phyloP scores from a whole-genome alignment of 2,329 filamentous ascomycete genomes.

The Clarireedia hainanense region DNA sequence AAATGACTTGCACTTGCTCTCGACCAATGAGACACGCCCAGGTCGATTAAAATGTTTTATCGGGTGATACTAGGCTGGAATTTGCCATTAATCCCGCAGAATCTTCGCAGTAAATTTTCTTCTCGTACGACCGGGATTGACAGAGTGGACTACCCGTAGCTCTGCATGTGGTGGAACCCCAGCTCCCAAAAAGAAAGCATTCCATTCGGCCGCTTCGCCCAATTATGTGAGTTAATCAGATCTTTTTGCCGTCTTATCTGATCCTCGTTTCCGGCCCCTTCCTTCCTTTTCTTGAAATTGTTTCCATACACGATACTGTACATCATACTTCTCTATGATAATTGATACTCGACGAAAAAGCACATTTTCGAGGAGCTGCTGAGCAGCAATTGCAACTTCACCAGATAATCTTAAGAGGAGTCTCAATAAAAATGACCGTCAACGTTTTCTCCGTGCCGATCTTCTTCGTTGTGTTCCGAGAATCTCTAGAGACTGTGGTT shows the following conservation, averaged over 20 bases:
- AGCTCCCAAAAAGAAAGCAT: not conserved
- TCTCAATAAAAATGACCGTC: conserved; percentile 41
- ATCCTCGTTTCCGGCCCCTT: conserved; percentile 1
- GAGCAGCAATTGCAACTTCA: not conserved
- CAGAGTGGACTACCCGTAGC: not conserved
- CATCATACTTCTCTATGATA: not conserved
- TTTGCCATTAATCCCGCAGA: no score
- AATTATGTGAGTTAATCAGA: conserved; percentile 1
- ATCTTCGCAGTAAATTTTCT: no score
- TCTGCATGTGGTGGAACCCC: not conserved
- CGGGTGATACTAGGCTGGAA: no score
- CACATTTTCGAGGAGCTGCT: not conserved
- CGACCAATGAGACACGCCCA: no score
- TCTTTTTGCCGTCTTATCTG: conserved; percentile 7
- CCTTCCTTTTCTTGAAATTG: not conserved
- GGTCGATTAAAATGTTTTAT: no score
- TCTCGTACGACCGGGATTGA: not conserved
- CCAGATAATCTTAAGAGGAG: not conserved
- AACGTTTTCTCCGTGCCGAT: conserved; percentile 72
- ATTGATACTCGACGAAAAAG: not conserved
- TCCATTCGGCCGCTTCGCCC: not conserved
- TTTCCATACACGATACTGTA: not conserved
- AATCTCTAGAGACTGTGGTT: conserved; percentile 74
- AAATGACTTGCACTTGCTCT: no score
- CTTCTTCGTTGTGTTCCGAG: conserved; percentile 87